These are phyloP conservation scores for Aspergillus funiculosus DNA, from an alignment of 495 filamentous ascomycete species.

Conservation along the genomic window DNA sequence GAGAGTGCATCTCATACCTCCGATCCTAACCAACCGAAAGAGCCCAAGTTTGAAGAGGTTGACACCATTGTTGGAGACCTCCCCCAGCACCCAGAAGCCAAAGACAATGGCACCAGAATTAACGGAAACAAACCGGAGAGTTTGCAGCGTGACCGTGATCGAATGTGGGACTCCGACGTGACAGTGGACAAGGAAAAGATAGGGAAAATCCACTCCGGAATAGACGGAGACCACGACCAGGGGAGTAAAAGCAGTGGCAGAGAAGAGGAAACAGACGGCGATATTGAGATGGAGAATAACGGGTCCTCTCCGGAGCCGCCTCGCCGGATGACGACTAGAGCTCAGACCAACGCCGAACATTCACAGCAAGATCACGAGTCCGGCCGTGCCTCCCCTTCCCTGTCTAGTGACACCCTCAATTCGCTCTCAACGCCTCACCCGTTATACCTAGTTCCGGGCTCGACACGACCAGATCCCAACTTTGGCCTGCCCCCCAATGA, in stretches of 20 bases:
- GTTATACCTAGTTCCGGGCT: slow-evolving; percentile 70
- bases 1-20: neutral
- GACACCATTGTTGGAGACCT: slow-evolving; percentile 37
- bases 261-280: slow-evolving; percentile 25
- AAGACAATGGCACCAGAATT: slow-evolving; percentile 7
- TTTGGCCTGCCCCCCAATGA: slow-evolving; percentile 73
- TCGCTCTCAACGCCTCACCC: slow-evolving; percentile 64
- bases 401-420: slow-evolving; percentile 44
- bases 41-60: slow-evolving; percentile 38
- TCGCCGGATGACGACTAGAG: slow-evolving; percentile 65
- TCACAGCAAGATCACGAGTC: slow-evolving; percentile 26
- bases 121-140: slow-evolving; percentile 15
- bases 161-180: slow-evolving; percentile 8
- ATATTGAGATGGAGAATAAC: slow-evolving; percentile 39
- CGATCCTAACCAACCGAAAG: slow-evolving; percentile 16
- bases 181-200: slow-evolving; percentile 14
- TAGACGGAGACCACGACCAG: slow-evolving; percentile 7
- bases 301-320: slow-evolving; percentile 40
- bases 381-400: slow-evolving; percentile 39
- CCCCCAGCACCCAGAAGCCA: slow-evolving; percentile 28
- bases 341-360: slow-evolving; percentile 52
- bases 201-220: too few relatives aligned
- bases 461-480: slow-evolving; percentile 67
- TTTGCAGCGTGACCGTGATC: slow-evolving; percentile 3
- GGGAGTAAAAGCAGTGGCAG: slow-evolving; percentile 7